A percentile compares a stretch with the other conserved stretches of the same genome.
Conservation (phyloP, 495 filamentous ascomycete genomes). For the Penicillium samsonianum region DNA sequence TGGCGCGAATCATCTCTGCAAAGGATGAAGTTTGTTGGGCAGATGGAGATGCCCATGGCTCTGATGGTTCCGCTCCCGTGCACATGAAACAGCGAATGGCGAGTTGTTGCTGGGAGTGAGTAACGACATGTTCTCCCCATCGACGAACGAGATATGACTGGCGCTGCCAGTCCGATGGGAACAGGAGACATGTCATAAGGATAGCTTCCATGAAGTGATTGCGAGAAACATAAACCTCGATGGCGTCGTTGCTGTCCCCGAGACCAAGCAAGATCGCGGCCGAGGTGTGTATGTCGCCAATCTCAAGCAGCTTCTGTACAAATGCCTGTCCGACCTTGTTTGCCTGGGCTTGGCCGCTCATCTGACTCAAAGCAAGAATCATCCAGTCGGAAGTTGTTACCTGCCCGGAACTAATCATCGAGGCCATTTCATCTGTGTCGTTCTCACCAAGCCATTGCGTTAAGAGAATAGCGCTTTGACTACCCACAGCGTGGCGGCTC, state of each 20-base stretch:
- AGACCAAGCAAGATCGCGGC: slow-evolving; percentile 89
- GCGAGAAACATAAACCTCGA: slow-evolving; percentile 94
- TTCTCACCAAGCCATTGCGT: slow-evolving; percentile 92
- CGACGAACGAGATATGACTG: slow-evolving; percentile 84
- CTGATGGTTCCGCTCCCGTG: slow-evolving; percentile 71
- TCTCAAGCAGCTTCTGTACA: slow-evolving; percentile 85
- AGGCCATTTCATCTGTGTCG: slow-evolving; percentile 77
- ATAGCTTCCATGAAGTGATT: slow-evolving; percentile 90
- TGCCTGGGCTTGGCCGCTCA: slow-evolving; percentile 75
- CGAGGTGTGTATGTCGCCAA: slow-evolving; percentile 87
- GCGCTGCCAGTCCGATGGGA: slow-evolving; percentile 81
- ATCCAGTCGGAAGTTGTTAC: slow-evolving; percentile 95
- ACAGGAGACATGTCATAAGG: slow-evolving; percentile 72
- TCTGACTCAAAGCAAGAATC: slow-evolving; percentile 88
- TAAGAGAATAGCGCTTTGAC: slow-evolving; percentile 74
- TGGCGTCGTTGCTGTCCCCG: slow-evolving; percentile 89
- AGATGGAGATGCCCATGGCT: slow-evolving; percentile 82
- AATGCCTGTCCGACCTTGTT: slow-evolving; percentile 91
- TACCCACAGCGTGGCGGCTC: slow-evolving; percentile 67
- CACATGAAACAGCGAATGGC: slow-evolving; percentile 92
- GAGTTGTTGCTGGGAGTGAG: slow-evolving; percentile 81
- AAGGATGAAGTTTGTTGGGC: slow-evolving; percentile 63
- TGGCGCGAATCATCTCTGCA: slow-evolving; percentile 32
- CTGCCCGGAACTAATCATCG: slow-evolving; percentile 69
- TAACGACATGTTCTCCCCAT: slow-evolving; percentile 92